Evolutionary conservation across 2,329 filamentous ascomycete genomes (phyloP).

Genomic region (Nothophaeocryptopus gaeumannii): DNA sequence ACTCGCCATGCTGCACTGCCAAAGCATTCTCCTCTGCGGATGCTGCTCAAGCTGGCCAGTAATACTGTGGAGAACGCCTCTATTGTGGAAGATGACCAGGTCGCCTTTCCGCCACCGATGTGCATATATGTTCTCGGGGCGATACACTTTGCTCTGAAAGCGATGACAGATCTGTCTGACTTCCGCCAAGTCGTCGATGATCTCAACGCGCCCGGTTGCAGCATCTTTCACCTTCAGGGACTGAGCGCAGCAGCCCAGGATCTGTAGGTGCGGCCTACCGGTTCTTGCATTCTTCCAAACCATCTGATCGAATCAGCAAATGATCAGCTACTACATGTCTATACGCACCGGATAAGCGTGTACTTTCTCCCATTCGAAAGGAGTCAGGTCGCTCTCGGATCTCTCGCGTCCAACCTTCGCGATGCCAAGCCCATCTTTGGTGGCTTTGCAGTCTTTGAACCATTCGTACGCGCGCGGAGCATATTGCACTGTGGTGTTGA

Average conservation of each 20-base stretch:
- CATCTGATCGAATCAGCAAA: conserved; percentile 6
- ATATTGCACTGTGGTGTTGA: conserved; percentile 33
- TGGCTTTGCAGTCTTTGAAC: conserved; percentile 33
- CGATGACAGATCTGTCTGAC: conserved; percentile 29
- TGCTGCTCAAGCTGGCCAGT: conserved; percentile 28
- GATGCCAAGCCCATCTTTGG: conserved; percentile 29
- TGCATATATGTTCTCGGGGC: conserved; percentile 35
- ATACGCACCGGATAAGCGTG: conserved; percentile 26
- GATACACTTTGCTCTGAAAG: conserved; percentile 26
- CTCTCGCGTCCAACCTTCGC: conserved; percentile 16
- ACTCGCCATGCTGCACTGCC: conserved; percentile 27
- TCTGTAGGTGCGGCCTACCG: conserved; percentile 25
- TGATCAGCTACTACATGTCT: not conserved
- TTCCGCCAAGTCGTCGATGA: conserved; percentile 22
- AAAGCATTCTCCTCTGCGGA: conserved; percentile 30
- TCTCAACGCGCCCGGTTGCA: conserved; percentile 16
- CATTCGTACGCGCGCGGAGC: conserved; percentile 32
- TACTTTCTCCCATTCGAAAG: conserved; percentile 25
- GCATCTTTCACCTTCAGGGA: conserved; percentile 24
- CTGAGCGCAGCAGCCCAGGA: conserved; percentile 28
- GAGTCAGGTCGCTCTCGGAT: conserved; percentile 22
- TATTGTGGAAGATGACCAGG: conserved; percentile 36
- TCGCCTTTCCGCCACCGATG: conserved; percentile 35
- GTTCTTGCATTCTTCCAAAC: conserved; percentile 12
- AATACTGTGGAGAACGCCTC: conserved; percentile 36